A percentile compares a stretch with the other conserved stretches of the same genome.
These are phyloP conservation scores for Paraconiothyrium brasiliense DNA, from an alignment of 2,329 filamentous ascomycete species.

Conservation along the genomic window DNA sequence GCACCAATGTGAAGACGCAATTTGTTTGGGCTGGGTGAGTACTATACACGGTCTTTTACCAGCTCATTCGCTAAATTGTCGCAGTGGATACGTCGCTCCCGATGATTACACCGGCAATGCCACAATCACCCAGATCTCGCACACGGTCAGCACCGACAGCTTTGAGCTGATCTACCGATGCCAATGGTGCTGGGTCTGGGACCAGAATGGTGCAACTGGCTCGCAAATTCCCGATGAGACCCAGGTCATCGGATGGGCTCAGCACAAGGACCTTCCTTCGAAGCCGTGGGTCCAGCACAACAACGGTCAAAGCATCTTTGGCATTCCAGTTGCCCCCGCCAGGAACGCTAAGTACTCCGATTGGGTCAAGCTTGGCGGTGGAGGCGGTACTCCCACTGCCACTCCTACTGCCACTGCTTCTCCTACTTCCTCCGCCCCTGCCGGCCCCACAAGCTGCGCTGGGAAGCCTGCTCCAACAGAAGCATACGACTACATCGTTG, in stretches of 20 bases:
- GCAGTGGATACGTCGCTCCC: slow-evolving; percentile 66
- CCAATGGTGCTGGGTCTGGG: slow-evolving; percentile 58
- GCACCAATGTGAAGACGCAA: slow-evolving; percentile 38
- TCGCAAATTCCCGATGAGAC: slow-evolving; percentile 51
- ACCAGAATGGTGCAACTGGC: slow-evolving; percentile 52
- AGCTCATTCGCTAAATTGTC: slow-evolving; percentile 22
- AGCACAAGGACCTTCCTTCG: slow-evolving; percentile 54
- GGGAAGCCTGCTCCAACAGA: slow-evolving; percentile 51
- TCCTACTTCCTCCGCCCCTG: slow-evolving; percentile 32
- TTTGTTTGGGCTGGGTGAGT: slow-evolving; percentile 45
- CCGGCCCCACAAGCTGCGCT: slow-evolving; percentile 46
- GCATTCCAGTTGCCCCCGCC: slow-evolving; percentile 55
- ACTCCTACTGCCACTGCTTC: slow-evolving; percentile 40
- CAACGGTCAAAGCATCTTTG: slow-evolving; percentile 65
- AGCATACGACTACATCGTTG: slow-evolving; percentile 70
- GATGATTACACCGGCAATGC: slow-evolving; percentile 69
- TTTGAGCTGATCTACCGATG: slow-evolving; percentile 74
- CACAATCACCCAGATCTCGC: slow-evolving; percentile 68
- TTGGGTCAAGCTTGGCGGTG: slow-evolving; percentile 45
- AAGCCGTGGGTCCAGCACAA: slow-evolving; percentile 62
- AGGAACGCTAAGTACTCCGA: slow-evolving; percentile 55
- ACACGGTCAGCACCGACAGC: slow-evolving; percentile 64
- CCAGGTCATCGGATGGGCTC: slow-evolving; percentile 65
- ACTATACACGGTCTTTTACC: background rate
- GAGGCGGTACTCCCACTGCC: slow-evolving; percentile 40